phyloP scores from a whole-genome alignment of 352 stramenopile species.

The Pythium biforme region DNA sequence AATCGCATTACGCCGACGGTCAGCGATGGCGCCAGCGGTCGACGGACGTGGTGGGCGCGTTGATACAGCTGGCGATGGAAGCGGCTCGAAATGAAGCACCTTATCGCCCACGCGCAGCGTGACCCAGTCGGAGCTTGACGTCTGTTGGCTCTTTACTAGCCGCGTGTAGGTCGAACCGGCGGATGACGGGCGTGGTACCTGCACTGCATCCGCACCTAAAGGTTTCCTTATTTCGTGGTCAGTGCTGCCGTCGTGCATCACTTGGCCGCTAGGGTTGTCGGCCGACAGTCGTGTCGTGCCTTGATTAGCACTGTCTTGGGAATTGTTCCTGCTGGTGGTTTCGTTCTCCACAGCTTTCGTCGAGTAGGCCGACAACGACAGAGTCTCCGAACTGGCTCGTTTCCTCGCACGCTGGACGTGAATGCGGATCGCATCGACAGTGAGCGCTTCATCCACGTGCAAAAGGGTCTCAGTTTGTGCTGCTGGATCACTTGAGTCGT shows the following conservation, averaged over 20 bases:
- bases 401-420: conserved; percentile 13
- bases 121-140: conserved; percentile 20
- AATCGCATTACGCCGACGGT: conserved; percentile 20
- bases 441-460: background rate
- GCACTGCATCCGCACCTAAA: background rate
- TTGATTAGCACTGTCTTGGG: background rate
- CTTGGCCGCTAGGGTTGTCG: background rate
- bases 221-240: too few relatives aligned
- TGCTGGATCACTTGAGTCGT: background rate
- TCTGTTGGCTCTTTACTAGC: background rate
- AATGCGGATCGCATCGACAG: conserved; percentile 4
- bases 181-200: background rate
- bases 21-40: conserved; percentile 1
- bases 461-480: background rate
- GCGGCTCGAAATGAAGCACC: conserved; percentile 23
- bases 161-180: background rate
- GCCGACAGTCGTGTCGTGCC: background rate
- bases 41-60: conserved; percentile 7
- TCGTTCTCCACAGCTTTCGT: conserved; percentile 1
- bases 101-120: conserved; percentile 23
- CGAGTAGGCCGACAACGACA: conserved; percentile 4
- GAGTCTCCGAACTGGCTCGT: background rate
- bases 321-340: too few relatives aligned
- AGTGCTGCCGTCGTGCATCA: background rate
- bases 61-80: conserved; percentile 9